Evolutionary conservation across 371 early-diverging fungal genomes (phyloP).

Genomic region (Mucor circinelloides): DNA sequence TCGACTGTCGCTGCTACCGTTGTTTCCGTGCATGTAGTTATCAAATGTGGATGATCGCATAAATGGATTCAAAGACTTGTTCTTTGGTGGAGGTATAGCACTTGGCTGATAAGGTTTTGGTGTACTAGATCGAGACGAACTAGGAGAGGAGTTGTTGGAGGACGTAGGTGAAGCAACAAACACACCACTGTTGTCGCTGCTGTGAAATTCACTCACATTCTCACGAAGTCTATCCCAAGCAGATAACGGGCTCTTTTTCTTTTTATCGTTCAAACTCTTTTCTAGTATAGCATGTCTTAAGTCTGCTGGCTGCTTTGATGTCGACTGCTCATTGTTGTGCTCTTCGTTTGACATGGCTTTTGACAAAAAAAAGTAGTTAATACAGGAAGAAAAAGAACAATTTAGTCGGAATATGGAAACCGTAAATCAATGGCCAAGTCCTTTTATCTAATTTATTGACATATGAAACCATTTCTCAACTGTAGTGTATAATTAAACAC

Average conservation of each 20-base stretch:
- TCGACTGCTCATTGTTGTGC: not conserved
- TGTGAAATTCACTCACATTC: slow-evolving; percentile 1
- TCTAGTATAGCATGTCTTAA: not conserved
- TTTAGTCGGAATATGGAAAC: not conserved
- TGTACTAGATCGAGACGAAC: not conserved
- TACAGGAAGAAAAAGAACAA: not conserved
- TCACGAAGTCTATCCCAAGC: slow-evolving; percentile 18
- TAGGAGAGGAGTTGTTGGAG: not conserved
- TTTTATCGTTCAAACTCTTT: not conserved
- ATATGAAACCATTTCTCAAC: not conserved
- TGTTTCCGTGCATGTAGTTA: not conserved
- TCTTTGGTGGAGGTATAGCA: not conserved
- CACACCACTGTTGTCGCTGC: not conserved
- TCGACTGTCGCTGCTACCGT: not conserved
- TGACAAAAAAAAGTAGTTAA: not conserved
- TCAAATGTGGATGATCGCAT: slow-evolving; percentile 11
- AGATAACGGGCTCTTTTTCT: slow-evolving; percentile 3
- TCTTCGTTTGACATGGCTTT: not conserved
- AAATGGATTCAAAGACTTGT: slow-evolving; percentile 10
- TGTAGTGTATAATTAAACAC: slow-evolving; percentile 34
- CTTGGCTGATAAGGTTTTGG: not conserved
- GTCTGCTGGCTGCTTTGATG: not conserved
- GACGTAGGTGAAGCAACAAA: not conserved
- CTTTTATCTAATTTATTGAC: not conserved
- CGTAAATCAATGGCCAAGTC: too few relatives aligned